Evolutionary conservation across 768 basidiomycete genomes (phyloP), one percentile per base, ranked within the genome.

Genomic region (Mycena indigotica): DNA sequence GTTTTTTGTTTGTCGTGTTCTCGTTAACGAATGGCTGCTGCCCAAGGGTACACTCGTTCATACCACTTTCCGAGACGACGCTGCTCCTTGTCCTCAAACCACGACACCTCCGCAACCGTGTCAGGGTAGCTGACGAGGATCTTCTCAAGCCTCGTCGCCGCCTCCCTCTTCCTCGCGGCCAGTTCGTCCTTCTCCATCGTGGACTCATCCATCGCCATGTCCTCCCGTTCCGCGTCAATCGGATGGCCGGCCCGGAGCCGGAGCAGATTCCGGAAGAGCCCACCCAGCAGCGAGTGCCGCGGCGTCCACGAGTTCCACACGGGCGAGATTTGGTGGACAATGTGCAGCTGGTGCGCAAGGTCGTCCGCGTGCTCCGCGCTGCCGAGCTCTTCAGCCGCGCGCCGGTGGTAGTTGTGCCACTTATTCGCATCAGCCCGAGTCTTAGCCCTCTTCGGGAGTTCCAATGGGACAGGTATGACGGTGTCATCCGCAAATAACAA

Each of bases 221-320:
- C 71, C 50, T 69, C 67, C 2, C 64, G 52, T 41, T 55, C 56
- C 21, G 82, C 65, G 8, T 77, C 72, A 17, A 86, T 71, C 28
- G 79, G 65, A 38, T 70, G 72, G 3, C 89, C 89, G 12, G 75
- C 69, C 58, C 75, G 72, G 24, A 92, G 75, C 46, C 78, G 77
- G 16, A 69, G 64, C 12, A 86, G 62, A 2, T 80, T 81, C 4
- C 72, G 66, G 25, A 79, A 69, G 46, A 92, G 69, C 8, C 83
- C 64, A 2, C 71, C 69, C 53, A 88, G 67, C 4, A 84, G 77
- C 45, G 73, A 72, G 25, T 60, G 67, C 65, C 89, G 87, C n/a
- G 86, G 83, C 41, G 75, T 76, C 91, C 89, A 91, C 44, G 73
- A 67, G 46, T 83, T 80, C 84, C 86, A 88, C 23, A 77, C 69